Percentiles rank a stretch among this genome's conserved stretches.
Conservation (phyloP, 768 basidiomycete genomes). For the Mycena latifolia region DNA sequence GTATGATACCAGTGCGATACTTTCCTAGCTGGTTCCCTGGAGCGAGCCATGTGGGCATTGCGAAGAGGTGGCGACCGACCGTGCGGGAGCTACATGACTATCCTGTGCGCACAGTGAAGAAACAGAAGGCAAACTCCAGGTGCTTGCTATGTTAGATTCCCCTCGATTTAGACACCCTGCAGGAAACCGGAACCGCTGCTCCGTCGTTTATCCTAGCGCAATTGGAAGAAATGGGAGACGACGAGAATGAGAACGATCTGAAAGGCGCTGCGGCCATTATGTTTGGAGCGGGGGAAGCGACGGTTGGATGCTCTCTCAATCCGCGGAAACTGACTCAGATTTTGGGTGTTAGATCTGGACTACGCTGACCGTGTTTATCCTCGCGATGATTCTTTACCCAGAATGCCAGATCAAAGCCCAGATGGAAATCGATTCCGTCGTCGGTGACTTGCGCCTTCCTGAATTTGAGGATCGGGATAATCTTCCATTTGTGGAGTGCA, state of each 20-base stretch:
- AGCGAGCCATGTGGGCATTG: not conserved
- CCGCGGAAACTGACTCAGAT: not conserved
- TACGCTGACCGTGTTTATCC: constrained; percentile 37
- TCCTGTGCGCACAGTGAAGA: not conserved
- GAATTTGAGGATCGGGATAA: constrained; percentile 37
- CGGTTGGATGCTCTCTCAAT: constrained; percentile 42
- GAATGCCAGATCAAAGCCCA: constrained; percentile 46
- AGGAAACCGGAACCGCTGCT: constrained; percentile 1
- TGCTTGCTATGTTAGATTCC: too few relatives aligned
- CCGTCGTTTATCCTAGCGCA: constrained; percentile 12
- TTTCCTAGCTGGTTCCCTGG: not conserved
- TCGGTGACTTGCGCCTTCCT: constrained; percentile 44
- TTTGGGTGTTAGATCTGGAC: constrained; percentile 9
- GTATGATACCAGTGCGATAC: not conserved
- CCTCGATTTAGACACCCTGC: not conserved
- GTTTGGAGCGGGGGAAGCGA: constrained; percentile 43
- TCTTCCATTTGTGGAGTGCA: too few relatives aligned
- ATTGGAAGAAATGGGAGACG: constrained; percentile 4
- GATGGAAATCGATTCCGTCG: constrained; percentile 45
- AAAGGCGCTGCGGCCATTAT: too few relatives aligned
- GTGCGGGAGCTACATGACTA: not conserved
- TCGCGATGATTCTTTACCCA: constrained; percentile 47
- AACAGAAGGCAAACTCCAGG: not conserved
- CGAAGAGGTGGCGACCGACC: not conserved
- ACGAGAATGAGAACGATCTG: not conserved